Evolutionary conservation across 306 rosid genomes (phyloP).

Genomic region (Malus sylvestris): DNA sequence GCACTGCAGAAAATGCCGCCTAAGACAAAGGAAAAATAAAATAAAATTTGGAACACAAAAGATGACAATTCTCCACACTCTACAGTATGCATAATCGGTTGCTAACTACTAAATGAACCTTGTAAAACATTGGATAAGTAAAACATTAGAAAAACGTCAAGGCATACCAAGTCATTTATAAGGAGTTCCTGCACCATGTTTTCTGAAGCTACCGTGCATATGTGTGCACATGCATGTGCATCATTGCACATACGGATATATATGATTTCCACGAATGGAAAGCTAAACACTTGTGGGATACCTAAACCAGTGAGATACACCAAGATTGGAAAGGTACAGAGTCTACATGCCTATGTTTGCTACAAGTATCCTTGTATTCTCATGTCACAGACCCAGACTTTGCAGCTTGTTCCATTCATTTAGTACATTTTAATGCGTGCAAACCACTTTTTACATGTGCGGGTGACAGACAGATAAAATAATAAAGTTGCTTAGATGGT

Average conservation of each 20-base stretch:
- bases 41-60: neutral
- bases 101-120: neutral
- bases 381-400: too few relatives aligned
- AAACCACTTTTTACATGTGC: neutral
- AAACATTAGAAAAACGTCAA: neutral
- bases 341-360: too few relatives aligned
- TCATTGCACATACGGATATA: neutral
- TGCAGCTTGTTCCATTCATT: too few relatives aligned
- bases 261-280: too few relatives aligned
- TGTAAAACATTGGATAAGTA: too few relatives aligned
- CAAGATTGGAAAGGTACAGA: too few relatives aligned
- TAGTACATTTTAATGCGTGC: too few relatives aligned
- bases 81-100: neutral
- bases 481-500: neutral
- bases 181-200: neutral
- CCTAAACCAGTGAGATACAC: too few relatives aligned
- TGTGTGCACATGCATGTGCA: neutral
- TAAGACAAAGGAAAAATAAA: slow-evolving; percentile 17
- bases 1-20: slow-evolving; percentile 68
- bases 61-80: neutral
- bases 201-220: neutral
- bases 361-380: too few relatives aligned
- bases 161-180: neutral
- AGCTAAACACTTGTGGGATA: too few relatives aligned
- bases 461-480: neutral